phyloP scores from a whole-genome alignment of 495 filamentous ascomycete genomes.

The Aspergillus taichungensis region DNA sequence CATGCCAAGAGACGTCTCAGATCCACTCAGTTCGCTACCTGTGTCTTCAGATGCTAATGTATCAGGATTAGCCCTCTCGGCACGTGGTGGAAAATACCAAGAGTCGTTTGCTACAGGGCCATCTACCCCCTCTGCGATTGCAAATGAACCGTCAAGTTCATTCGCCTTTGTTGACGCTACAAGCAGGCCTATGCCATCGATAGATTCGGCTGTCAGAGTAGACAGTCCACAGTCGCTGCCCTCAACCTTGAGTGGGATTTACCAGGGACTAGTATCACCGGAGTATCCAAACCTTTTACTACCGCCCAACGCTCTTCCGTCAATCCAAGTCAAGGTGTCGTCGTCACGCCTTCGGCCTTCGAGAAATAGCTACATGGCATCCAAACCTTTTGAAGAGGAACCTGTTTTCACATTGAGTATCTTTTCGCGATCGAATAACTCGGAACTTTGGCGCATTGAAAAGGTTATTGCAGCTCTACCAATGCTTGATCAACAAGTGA shows the following conservation, averaged over 20 bases:
- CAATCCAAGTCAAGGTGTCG: constrained; percentile 74
- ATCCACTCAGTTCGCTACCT: constrained; percentile 49
- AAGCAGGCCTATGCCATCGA: constrained; percentile 25
- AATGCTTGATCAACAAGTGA: constrained; percentile 70
- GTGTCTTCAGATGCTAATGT: constrained; percentile 53
- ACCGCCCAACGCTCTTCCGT: constrained; percentile 83
- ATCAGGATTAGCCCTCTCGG: constrained; percentile 57
- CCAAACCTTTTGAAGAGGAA: constrained; percentile 65
- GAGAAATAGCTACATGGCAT: constrained; percentile 67
- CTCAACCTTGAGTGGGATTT: constrained; percentile 31
- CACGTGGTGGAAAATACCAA: constrained; percentile 58
- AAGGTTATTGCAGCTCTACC: constrained; percentile 79
- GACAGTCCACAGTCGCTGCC: constrained; percentile 25
- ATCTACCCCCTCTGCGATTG: constrained; percentile 1
- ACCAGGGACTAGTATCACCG: constrained; percentile 65
- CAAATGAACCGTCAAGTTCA: constrained; percentile 2
- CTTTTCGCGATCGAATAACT: constrained; percentile 64
- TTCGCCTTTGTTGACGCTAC: constrained; percentile 5
- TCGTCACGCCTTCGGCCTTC: constrained; percentile 93
- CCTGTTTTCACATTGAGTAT: constrained; percentile 89
- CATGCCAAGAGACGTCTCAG: constrained; percentile 44
- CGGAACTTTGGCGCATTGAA: constrained; percentile 86
- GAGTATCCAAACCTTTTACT: constrained; percentile 76
- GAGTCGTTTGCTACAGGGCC: constrained; percentile 48
- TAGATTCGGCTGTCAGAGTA: constrained; percentile 31